A percentile compares a stretch with the other conserved stretches of the same genome.
Evolutionary conservation across 345 rosid species (phyloP).

Genomic region (Zanthoxylum bungeanum): DNA sequence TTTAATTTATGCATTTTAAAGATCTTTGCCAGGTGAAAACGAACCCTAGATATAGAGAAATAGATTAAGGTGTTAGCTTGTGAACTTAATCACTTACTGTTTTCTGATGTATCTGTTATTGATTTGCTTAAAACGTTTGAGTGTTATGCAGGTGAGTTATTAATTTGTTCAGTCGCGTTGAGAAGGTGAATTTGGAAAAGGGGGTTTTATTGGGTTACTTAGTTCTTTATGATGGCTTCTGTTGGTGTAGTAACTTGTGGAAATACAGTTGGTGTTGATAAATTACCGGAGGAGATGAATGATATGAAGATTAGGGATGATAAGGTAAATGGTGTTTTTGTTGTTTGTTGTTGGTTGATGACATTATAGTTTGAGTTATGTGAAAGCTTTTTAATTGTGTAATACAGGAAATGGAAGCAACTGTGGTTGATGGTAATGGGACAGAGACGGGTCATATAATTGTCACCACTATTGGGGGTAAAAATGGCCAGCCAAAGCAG

Average conservation of each 20-base stretch:
- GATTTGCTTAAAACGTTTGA: not conserved
- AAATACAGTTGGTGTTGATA: slow-evolving; percentile 59
- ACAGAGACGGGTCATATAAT: slow-evolving; percentile 84
- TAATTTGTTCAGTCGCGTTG: slow-evolving; percentile 5
- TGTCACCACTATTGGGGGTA: slow-evolving; percentile 81
- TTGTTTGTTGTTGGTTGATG: slow-evolving; percentile 6
- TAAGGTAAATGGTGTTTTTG: slow-evolving; percentile 38
- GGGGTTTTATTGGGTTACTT: no score
- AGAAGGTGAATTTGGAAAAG: slow-evolving; percentile 12
- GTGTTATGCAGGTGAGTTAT: slow-evolving; percentile 17
- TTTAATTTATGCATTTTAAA: not conserved
- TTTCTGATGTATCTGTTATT: not conserved
- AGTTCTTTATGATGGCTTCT: slow-evolving; percentile 47
- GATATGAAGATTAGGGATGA: slow-evolving; percentile 92
- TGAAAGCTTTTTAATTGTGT: slow-evolving; percentile 2
- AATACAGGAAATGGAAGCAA: slow-evolving; percentile 80
- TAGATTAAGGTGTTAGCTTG: not conserved
- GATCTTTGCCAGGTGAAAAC: not conserved
- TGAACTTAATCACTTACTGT: no score
- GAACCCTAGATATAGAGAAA: not conserved
- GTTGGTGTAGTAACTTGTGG: slow-evolving; percentile 52
- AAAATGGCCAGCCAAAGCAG: slow-evolving; percentile 81
- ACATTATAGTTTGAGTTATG: not conserved
- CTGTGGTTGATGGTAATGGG: slow-evolving; percentile 82
- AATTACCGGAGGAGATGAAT: slow-evolving; percentile 81